Percentiles rank a stretch among this genome's conserved stretches.
Conservation (phyloP, 179 eudicot genomes). For the Camellia oleifera region DNA sequence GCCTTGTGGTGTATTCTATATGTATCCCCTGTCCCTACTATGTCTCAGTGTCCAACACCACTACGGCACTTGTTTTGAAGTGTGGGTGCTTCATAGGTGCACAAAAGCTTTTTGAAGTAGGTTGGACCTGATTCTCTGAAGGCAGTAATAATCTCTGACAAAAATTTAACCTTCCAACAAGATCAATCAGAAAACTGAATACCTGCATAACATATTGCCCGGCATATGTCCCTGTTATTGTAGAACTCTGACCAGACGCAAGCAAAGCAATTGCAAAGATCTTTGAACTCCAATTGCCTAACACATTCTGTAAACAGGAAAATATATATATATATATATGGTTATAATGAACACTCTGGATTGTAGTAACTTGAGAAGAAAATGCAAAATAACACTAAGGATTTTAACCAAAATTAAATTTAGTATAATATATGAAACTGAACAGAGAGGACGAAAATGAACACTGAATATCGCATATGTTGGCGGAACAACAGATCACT, state of each 20-base stretch:
- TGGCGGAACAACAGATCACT: conserved; percentile 1
- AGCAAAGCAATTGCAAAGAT: conserved; percentile 90
- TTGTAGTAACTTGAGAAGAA: not conserved
- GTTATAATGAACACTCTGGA: conserved; percentile 11
- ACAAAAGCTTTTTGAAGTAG: not conserved
- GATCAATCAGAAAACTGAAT: conserved; percentile 3
- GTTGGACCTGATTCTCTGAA: not conserved
- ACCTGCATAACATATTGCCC: conserved; percentile 99
- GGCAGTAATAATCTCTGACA: not conserved
- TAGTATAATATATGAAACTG: not conserved
- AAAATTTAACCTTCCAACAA: not conserved
- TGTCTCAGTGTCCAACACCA: no score
- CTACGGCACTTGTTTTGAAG: no score
- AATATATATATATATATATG: not conserved
- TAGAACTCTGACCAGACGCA: conserved; percentile 99
- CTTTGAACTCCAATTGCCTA: conserved; percentile 98
- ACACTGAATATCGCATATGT: not conserved
- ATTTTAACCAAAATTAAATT: not conserved
- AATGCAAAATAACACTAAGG: not conserved
- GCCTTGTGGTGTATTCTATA: no score
- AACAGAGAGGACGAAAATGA: not conserved
- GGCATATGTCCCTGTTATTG: conserved; percentile 98
- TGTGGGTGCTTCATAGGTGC: not conserved
- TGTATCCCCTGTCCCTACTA: no score
- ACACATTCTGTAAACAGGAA: conserved; percentile 59